phyloP scores from a whole-genome alignment of 768 basidiomycete species.

The Gyrodon lividus region DNA sequence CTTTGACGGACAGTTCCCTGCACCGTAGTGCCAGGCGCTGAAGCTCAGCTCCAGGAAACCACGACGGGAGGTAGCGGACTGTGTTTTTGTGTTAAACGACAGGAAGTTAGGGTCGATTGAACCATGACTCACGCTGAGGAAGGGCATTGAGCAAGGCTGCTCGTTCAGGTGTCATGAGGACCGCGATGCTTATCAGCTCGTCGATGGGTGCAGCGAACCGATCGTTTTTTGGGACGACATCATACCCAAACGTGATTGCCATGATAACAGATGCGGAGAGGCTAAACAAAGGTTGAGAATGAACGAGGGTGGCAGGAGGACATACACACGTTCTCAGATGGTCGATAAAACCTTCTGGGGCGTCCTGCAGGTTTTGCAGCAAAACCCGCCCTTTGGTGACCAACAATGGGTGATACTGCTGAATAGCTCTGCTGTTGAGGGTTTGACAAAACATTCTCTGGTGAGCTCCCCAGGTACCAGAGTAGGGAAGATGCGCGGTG shows the following conservation, averaged over 20 bases:
- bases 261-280: conserved; percentile 20
- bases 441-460: conserved; percentile 16
- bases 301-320: background rate
- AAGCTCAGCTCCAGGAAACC: conserved; percentile 16
- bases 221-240: conserved; percentile 18
- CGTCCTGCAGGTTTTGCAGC: conserved; percentile 9
- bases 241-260: conserved; percentile 20
- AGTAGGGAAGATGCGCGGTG: conserved; percentile 20
- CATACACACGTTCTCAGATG: conserved; percentile 20
- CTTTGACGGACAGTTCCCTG: conserved; percentile 8
- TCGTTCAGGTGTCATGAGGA: conserved; percentile 20
- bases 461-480: conserved; percentile 16
- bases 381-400: conserved; percentile 2
- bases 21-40: conserved; percentile 8
- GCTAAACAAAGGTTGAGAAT: conserved; percentile 4
- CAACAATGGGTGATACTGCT: conserved; percentile 13
- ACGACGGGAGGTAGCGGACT: conserved; percentile 22
- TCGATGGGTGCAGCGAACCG: conserved; percentile 15
- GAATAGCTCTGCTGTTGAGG: conserved; percentile 10
- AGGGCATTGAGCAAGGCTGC: conserved; percentile 17
- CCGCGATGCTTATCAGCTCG: conserved; percentile 7
- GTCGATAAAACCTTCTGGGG: conserved; percentile 15
- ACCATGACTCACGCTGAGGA: conserved; percentile 18
- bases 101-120: background rate
- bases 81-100: background rate